Percentiles rank a stretch among this genome's conserved stretches.
These are phyloP conservation scores for Chlamydomonas incerta DNA, from an alignment of 139 green algal species.

Conservation along the genomic window DNA sequence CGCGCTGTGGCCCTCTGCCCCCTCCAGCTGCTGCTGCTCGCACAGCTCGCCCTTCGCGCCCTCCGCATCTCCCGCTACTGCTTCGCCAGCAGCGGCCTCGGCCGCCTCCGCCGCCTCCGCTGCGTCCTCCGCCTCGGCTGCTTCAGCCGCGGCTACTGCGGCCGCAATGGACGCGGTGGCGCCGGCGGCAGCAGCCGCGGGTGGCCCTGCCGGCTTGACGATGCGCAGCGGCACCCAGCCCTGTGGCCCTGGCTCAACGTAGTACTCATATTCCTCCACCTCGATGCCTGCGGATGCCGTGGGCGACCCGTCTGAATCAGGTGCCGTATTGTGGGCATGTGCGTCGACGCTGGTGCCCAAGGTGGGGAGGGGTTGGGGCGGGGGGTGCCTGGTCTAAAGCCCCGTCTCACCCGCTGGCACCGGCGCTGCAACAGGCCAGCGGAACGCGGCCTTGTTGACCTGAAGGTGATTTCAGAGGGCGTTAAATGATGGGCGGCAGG, in stretches of 20 bases:
- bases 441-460: not conserved
- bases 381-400: too few relatives aligned
- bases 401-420: not conserved
- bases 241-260: conserved; percentile 46
- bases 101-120: not conserved
- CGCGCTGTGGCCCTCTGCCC: not conserved
- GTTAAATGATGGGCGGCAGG: too few relatives aligned
- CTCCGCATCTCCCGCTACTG: not conserved
- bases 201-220: conserved; percentile 6
- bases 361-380: too few relatives aligned
- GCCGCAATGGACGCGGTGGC: not conserved
- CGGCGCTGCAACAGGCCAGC: not conserved
- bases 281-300: conserved; percentile 10
- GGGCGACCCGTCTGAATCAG: not conserved
- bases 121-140: too few relatives aligned
- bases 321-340: too few relatives aligned
- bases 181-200: not conserved
- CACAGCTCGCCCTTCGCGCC: not conserved
- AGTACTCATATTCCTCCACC: conserved; percentile 54
- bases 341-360: too few relatives aligned
- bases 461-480: too few relatives aligned
- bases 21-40: not conserved
- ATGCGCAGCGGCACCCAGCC: conserved; percentile 70
- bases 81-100: not conserved
- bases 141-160: not conserved